A percentile compares a stretch with the other conserved stretches of the same genome.
phyloP scores from a whole-genome alignment of 2,329 filamentous ascomycete species.

The Nigrospora oryzae region DNA sequence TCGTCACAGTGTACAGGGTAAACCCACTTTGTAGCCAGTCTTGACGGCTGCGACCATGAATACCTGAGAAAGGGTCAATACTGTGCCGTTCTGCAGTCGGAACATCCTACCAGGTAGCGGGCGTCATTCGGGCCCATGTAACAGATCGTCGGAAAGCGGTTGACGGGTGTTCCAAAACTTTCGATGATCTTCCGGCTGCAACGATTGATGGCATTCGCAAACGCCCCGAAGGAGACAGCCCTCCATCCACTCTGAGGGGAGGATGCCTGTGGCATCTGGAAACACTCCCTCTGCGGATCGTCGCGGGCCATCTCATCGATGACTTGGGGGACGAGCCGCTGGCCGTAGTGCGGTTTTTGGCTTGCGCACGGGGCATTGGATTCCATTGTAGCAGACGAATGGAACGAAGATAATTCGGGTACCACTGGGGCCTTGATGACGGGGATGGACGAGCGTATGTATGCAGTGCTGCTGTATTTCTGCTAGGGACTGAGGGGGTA shows the following conservation, averaged over 20 bases:
- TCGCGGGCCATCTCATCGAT: slow-evolving; percentile 1
- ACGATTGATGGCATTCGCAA: slow-evolving; percentile 30
- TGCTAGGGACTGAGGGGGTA: no score
- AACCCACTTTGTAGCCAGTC: slow-evolving; percentile 14
- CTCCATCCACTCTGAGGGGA: slow-evolving; percentile 30
- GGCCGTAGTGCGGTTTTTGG: background rate
- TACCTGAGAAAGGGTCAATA: background rate
- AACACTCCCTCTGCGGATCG: slow-evolving; percentile 23
- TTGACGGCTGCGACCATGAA: slow-evolving; percentile 26
- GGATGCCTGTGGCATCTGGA: slow-evolving; percentile 23
- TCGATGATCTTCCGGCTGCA: slow-evolving; percentile 24
- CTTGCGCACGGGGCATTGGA: no score
- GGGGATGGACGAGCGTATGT: no score
- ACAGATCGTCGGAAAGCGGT: slow-evolving; percentile 28
- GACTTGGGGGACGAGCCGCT: background rate
- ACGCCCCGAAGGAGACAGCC: slow-evolving; percentile 24
- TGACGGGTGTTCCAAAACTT: slow-evolving; percentile 15
- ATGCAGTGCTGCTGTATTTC: no score
- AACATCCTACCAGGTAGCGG: slow-evolving; percentile 11
- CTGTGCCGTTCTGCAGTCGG: no score
- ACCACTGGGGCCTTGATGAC: no score
- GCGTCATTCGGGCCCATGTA: slow-evolving; percentile 33
- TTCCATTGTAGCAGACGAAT: no score
- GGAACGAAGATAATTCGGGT: no score
- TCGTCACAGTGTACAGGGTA: background rate